These are phyloP conservation scores for Plasmopara muralis DNA, from an alignment of 352 stramenopile species.

Conservation along the genomic window DNA sequence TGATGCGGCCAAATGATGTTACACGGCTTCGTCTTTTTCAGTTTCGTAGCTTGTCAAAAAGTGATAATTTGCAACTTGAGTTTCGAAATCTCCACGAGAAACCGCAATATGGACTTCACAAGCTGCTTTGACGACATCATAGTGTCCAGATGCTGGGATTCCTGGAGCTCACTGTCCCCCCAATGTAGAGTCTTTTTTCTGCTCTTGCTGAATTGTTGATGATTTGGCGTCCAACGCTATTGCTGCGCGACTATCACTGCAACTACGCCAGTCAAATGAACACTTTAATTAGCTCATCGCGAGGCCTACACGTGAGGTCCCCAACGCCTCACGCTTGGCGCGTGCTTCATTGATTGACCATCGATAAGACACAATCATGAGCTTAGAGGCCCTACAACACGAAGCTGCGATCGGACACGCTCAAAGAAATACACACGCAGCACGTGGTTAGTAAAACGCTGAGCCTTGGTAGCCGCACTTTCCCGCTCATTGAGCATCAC, in stretches of 20 bases:
- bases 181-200: slow-evolving; percentile 16
- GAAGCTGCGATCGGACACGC: slow-evolving; percentile 22
- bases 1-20: neutral
- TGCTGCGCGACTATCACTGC: neutral
- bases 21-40: neutral
- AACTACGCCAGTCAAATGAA: neutral
- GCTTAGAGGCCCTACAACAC: slow-evolving; percentile 38
- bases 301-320: slow-evolving; percentile 5
- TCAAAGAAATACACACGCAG: slow-evolving; percentile 52
- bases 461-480: slow-evolving; percentile 54
- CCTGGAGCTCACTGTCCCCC: slow-evolving; percentile 39
- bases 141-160: slow-evolving; percentile 25
- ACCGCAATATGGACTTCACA: slow-evolving; percentile 45
- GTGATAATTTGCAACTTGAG: slow-evolving; percentile 9
- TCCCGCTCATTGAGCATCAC: slow-evolving; percentile 74
- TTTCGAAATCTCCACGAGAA: slow-evolving; percentile 23
- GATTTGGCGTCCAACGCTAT: too few relatives aligned
- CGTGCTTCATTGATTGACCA: slow-evolving; percentile 39
- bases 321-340: slow-evolving; percentile 24
- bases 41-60: slow-evolving; percentile 2
- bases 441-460: slow-evolving; percentile 57
- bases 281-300: slow-evolving; percentile 1
- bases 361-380: slow-evolving; percentile 63
- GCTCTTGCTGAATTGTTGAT: neutral
- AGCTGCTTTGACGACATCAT: slow-evolving; percentile 45